Conservation (phyloP, 2,329 filamentous ascomycete species). For the Stylonectria norvegica region DNA sequence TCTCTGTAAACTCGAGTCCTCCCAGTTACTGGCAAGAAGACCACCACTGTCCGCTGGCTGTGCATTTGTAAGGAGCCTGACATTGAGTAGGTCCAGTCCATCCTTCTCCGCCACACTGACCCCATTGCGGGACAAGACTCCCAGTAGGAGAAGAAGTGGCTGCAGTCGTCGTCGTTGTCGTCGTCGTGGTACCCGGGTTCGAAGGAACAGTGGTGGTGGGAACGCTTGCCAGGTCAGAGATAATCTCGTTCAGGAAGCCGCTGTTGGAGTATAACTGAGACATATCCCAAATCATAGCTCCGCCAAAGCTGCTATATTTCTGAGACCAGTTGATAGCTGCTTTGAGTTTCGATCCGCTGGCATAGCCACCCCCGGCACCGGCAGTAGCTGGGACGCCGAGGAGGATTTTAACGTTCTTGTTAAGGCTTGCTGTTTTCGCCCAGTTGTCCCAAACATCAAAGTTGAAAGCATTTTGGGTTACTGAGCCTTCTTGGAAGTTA, state of each 20-base stretch:
- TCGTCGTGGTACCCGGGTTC: neutral
- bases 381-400: constrained; percentile 57
- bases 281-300: constrained; percentile 69
- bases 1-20: too few species aligned
- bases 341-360: constrained; percentile 42
- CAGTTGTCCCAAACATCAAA: constrained; percentile 63
- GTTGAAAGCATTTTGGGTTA: constrained; percentile 55
- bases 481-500: constrained; percentile 44
- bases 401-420: constrained; percentile 58
- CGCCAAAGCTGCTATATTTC: constrained; percentile 59
- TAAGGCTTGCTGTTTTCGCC: constrained; percentile 56
- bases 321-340: constrained; percentile 52
- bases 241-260: constrained; percentile 51
- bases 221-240: constrained; percentile 29
- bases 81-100: constrained; percentile 15
- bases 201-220: neutral
- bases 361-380: constrained; percentile 55
- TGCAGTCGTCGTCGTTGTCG: neutral
- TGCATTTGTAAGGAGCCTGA: constrained; percentile 20
- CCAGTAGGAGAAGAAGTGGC: constrained; percentile 11
- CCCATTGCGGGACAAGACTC: constrained; percentile 21
- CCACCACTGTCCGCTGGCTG: constrained; percentile 18
- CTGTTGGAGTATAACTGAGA: constrained; percentile 56
- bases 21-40: constrained; percentile 16
- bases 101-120: constrained; percentile 22